Conservation (phyloP, 192 early-diverging fungal species). For the Podila epicladia region DNA sequence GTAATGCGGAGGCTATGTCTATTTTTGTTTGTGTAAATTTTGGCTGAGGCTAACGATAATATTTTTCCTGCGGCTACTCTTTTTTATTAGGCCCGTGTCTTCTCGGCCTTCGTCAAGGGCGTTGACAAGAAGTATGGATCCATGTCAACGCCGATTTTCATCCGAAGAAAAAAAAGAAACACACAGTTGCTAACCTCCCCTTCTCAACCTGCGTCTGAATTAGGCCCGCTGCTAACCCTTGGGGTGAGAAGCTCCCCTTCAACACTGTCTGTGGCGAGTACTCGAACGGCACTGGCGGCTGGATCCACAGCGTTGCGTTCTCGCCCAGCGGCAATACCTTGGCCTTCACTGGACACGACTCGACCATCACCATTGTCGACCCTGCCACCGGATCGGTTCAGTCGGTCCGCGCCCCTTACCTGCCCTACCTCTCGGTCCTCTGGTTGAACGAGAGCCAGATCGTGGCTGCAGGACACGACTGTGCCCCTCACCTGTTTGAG, state of each 20-base stretch:
- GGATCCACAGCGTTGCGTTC: conserved; percentile 94
- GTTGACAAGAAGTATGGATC: conserved; percentile 81
- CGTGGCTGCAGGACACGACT: conserved; percentile 94
- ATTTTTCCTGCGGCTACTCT: neutral
- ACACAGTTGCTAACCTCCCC: neutral
- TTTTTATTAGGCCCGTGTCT: conserved; percentile 79
- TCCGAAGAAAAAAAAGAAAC: neutral
- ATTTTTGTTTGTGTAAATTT: neutral
- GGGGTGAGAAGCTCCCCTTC: conserved; percentile 96
- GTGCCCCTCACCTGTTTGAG: conserved; percentile 85
- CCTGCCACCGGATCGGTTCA: conserved; percentile 67
- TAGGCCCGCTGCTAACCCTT: conserved; percentile 79
- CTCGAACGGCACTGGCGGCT: conserved; percentile 77
- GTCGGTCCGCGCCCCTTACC: conserved; percentile 66
- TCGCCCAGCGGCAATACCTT: conserved; percentile 88
- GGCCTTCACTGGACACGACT: conserved; percentile 91
- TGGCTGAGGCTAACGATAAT: neutral
- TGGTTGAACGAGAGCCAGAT: conserved; percentile 83
- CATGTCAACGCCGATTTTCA: neutral
- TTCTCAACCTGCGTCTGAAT: neutral
- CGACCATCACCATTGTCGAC: conserved; percentile 80
- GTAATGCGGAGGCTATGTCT: neutral
- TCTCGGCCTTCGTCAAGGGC: conserved; percentile 95
- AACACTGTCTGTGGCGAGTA: conserved; percentile 93
- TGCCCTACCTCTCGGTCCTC: conserved; percentile 83